A percentile compares a stretch with the other conserved stretches of the same genome.
These are phyloP conservation scores for Tetrahymena malaccensis DNA, from an alignment of 73 alveolate species.

Conservation along the genomic window DNA sequence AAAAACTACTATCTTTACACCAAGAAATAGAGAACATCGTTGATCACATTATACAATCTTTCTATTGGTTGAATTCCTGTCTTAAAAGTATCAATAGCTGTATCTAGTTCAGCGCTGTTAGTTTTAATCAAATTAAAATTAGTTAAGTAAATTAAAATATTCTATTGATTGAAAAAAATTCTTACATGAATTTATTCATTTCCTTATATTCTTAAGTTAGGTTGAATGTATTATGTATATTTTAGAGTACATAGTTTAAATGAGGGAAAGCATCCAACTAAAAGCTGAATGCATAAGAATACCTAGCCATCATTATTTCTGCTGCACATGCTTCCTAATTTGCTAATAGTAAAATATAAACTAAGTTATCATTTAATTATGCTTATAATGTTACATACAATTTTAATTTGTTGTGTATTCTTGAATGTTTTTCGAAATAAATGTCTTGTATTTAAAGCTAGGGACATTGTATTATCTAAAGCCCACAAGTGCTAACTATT, in stretches of 20 bases:
- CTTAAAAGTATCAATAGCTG: not conserved
- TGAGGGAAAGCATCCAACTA: not conserved
- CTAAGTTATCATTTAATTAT: not conserved
- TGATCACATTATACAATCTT: not conserved
- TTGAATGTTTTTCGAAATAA: not conserved
- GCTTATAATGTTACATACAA: not conserved
- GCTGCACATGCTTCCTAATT: not conserved
- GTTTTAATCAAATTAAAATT: not conserved
- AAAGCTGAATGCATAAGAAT: not conserved
- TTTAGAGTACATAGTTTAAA: not conserved
- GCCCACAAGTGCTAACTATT: not conserved
- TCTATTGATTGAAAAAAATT: not conserved
- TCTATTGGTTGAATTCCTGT: not conserved
- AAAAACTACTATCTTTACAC: not conserved
- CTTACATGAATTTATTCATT: not conserved
- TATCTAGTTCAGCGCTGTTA: not conserved
- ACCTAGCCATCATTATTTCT: not conserved
- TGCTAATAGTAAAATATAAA: not conserved
- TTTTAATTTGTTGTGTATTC: not conserved
- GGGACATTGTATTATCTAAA: not conserved
- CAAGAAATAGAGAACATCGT: not conserved
- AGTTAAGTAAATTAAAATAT: not conserved
- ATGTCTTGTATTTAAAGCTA: not conserved
- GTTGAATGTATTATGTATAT: not conserved
- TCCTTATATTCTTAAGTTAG: not conserved